phyloP scores from a whole-genome alignment of 2,329 filamentous ascomycete species.

The Microascus cirrosus region DNA sequence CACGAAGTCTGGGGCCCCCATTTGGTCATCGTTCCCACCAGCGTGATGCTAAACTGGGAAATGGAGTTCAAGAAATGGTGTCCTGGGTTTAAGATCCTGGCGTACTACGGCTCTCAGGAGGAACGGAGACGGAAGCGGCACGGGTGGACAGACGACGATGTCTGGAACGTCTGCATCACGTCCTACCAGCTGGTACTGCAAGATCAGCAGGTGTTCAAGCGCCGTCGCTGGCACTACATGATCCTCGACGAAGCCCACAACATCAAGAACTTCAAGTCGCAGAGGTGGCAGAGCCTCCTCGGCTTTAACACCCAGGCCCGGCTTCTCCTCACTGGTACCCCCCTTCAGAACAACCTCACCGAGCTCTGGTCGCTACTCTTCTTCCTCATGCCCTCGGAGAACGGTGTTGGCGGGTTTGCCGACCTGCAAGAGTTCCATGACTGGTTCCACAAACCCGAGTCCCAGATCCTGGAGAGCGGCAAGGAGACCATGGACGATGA shows the following conservation, averaged over 20 bases:
- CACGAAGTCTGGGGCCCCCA: constrained; percentile 94
- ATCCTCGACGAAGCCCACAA: constrained; percentile 98
- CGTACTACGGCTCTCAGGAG: constrained; percentile 90
- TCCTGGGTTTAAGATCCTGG: constrained; percentile 93
- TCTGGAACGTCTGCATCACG: constrained; percentile 96
- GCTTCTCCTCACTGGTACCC: constrained; percentile 83
- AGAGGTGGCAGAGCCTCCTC: constrained; percentile 89
- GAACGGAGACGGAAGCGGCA: constrained; percentile 84
- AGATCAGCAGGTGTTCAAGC: constrained; percentile 87
- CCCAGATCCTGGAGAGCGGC: constrained; percentile 91
- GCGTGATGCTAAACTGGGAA: constrained; percentile 98
- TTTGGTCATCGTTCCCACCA: constrained; percentile 90
- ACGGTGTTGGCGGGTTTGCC: constrained; percentile 80
- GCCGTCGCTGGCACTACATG: constrained; percentile 93
- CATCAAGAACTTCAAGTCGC: constrained; percentile 98
- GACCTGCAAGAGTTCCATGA: constrained; percentile 93
- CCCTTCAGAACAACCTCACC: constrained; percentile 91
- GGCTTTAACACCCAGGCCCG: constrained; percentile 86
- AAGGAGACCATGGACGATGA: constrained; percentile 91
- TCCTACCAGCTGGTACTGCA: constrained; percentile 94
- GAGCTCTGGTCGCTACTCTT: constrained; percentile 96
- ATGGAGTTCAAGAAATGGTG: constrained; percentile 99
- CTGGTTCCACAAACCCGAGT: constrained; percentile 90
- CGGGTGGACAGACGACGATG: constrained; percentile 86
- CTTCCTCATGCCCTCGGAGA: constrained; percentile 88